A percentile compares a stretch with the other conserved stretches of the same genome.
phyloP scores from a whole-genome alignment of 768 basidiomycete genomes.

The Lactarius akahatsu region DNA sequence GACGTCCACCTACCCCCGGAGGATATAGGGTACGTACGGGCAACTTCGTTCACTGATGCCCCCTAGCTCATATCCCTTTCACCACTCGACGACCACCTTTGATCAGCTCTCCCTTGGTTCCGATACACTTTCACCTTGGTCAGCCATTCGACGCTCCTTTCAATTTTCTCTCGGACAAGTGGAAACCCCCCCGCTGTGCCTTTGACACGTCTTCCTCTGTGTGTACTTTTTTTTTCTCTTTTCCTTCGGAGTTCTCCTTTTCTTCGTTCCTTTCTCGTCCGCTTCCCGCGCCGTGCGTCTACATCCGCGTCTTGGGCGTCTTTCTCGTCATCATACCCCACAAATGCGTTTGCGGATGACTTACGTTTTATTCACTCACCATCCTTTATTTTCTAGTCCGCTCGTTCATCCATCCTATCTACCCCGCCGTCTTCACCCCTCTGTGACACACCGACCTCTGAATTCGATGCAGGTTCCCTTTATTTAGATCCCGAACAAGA shows the following conservation, averaged over 20 bases:
- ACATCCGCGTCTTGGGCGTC: constrained; percentile 7
- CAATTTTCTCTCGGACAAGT: not conserved
- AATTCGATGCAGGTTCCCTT: constrained; percentile 5
- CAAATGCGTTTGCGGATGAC: not conserved
- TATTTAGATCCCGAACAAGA: constrained; percentile 12
- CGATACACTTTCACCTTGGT: not conserved
- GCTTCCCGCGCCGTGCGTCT: not conserved
- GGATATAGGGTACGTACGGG: constrained; percentile 15
- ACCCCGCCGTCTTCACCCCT: constrained; percentile 4
- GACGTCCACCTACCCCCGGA: constrained; percentile 17
- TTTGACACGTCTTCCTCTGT: constrained; percentile 2
- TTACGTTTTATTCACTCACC: constrained; percentile 5
- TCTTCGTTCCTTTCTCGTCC: not conserved
- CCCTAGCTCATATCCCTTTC: constrained; percentile 15
- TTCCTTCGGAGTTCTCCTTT: not conserved
- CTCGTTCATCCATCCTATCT: constrained; percentile 10
- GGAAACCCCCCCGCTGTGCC: constrained; percentile 1
- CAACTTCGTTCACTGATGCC: not conserved
- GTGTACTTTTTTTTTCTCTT: not conserved
- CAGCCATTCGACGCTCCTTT: not conserved
- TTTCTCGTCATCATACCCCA: not conserved
- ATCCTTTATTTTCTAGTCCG: constrained; percentile 6
- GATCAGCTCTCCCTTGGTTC: constrained; percentile 6
- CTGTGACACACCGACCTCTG: constrained; percentile 12
- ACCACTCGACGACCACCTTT: not conserved